phyloP scores from a whole-genome alignment of 73 alveolate species.

The Diophrys sp. region DNA sequence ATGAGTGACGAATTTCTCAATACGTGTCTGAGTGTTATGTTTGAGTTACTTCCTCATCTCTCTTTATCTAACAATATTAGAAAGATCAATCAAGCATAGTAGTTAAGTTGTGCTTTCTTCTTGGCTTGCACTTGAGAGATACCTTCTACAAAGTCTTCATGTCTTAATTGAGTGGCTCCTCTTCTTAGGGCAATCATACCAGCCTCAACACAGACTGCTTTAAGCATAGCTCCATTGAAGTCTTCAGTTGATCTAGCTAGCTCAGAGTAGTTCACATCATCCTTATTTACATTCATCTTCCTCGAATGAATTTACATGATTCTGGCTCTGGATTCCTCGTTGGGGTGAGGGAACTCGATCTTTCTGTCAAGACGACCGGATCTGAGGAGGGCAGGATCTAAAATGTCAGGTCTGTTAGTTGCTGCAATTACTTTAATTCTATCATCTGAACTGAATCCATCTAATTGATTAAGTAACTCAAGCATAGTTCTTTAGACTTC shows the following conservation, averaged over 20 bases:
- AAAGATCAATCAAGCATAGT: slow-evolving; percentile 65
- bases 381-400: slow-evolving; percentile 99
- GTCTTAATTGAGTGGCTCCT: slow-evolving; percentile 84
- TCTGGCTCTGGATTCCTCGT: slow-evolving; percentile 98
- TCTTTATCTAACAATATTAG: too few relatives aligned
- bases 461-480: slow-evolving; percentile 98
- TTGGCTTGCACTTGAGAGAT: slow-evolving; percentile 82
- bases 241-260: slow-evolving; percentile 97
- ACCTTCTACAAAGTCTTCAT: slow-evolving; percentile 93
- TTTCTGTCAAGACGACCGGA: slow-evolving; percentile 99
- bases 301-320: slow-evolving; percentile 98
- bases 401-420: slow-evolving; percentile 98
- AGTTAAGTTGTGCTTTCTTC: slow-evolving; percentile 81
- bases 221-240: slow-evolving; percentile 98
- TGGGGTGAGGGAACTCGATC: slow-evolving; percentile 99
- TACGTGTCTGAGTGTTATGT: too few relatives aligned
- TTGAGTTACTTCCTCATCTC: too few relatives aligned
- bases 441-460: slow-evolving; percentile 95
- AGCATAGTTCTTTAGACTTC: slow-evolving; percentile 99
- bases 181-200: slow-evolving; percentile 97
- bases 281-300: slow-evolving; percentile 97
- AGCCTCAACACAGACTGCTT: slow-evolving; percentile 99
- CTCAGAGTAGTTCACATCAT: slow-evolving; percentile 92
- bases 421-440: slow-evolving; percentile 94
- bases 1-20: too few relatives aligned